Base-by-base conservation (phyloP, 768 basidiomycete species). In the Rhodotorula toruloides region DNA sequence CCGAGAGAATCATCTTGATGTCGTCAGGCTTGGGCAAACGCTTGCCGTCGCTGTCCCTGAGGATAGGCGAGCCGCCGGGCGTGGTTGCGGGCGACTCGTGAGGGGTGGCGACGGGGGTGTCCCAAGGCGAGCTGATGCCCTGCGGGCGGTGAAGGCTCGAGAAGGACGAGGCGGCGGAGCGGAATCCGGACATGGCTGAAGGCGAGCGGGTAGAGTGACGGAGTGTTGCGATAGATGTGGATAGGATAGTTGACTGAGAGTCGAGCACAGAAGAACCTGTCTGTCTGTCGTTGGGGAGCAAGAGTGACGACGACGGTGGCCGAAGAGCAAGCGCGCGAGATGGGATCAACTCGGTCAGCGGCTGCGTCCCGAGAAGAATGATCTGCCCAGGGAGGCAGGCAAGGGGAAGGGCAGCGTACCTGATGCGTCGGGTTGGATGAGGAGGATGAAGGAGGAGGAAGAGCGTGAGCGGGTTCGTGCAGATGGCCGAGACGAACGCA, bases 1-100 rank as follows among this genome's bases (percentile, higher is more conserved):
- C 70, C 2, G 65, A 67, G 37, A 71, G 70, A 31, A 72, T 72
- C 56, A 72, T 61, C 49, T 68, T 52, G 53, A 72, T 63, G 48
- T 72, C 70, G 31, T 65, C 66, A 3, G 66, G 44, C 25, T 36
- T 47, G 16, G 70, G 70, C 14, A 72, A 46, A 32, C 56, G 53
- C 60, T 50, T 57, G 65, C 49, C 49, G 7, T 44, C 22, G 54
- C 42, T 47, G 42, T 58, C 54, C 32, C 62, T 58, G n/a, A 55
- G 29, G 8, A 48, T 27, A n/a, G 66, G 66, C n/a, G 66, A 67
- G 10, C 55, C 60, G 9, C 56, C 66, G 3, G 66, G 66, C 21
- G 66, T 62, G 19, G 61, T 67, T 6, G 60, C 59, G 9, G 69
- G 69, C 42, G 69, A 70, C 48, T 62, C 64, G 62, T 42, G 54